Percentiles rank a stretch among this genome's conserved stretches.
Conservation (phyloP, 192 early-diverging fungal species). For the Funneliformis mosseae region DNA sequence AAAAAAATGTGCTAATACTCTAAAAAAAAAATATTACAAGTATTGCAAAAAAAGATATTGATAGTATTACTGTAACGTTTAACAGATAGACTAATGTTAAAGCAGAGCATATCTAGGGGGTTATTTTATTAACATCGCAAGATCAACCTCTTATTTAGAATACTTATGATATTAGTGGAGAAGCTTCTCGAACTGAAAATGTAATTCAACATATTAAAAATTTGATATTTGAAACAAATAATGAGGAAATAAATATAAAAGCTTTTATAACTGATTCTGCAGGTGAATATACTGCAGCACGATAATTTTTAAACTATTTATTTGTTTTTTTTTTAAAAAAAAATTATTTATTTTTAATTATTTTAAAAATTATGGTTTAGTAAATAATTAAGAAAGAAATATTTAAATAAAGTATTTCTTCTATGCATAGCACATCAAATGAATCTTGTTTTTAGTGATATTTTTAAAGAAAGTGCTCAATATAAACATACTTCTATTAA, state of each 20-base stretch:
- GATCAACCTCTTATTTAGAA: not conserved
- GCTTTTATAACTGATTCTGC: conserved; percentile 14
- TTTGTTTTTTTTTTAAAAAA: not conserved
- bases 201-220: conserved; percentile 1
- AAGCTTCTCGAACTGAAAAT: conserved; percentile 1
- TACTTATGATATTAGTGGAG: not conserved
- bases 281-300: not conserved
- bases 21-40: not conserved
- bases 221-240: not conserved
- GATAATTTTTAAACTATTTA: not conserved
- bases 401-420: conserved; percentile 2
- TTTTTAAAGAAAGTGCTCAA: conserved; percentile 4
- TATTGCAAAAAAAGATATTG: not conserved
- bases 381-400: not conserved
- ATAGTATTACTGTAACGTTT: conserved; percentile 7
- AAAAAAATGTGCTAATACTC: not conserved
- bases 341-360: conserved; percentile 4
- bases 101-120: not conserved
- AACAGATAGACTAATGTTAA: conserved; percentile 10
- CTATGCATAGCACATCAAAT: conserved; percentile 10
- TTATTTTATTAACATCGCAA: not conserved
- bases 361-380: not conserved
- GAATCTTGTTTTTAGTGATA: conserved; percentile 15
- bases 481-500: not conserved
- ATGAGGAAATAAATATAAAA: conserved; percentile 17